phyloP scores from a whole-genome alignment of 148 eudicot genomes.

The Dysphania ambrosioides region DNA sequence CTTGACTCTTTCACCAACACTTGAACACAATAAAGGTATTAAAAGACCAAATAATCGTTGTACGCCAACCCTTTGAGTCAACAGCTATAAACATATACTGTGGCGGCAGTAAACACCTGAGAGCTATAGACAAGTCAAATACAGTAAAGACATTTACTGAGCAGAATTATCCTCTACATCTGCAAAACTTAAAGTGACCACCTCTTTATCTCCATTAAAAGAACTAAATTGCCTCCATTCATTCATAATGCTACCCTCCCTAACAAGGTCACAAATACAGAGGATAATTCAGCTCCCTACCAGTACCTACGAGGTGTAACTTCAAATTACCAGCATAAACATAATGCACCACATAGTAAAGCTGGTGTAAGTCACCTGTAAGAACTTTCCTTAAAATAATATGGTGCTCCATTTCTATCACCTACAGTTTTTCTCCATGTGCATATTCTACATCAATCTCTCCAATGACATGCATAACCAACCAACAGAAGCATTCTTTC shows the following conservation, averaged over 20 bases:
- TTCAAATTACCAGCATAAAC: not conserved
- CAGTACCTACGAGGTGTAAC: not conserved
- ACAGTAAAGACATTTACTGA: not conserved
- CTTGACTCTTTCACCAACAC: not conserved
- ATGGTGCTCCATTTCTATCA: not conserved
- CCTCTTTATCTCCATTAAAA: too few species aligned
- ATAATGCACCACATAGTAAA: not conserved
- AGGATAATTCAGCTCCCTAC: too few species aligned
- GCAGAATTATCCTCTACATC: too few species aligned
- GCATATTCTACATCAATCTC: not conserved
- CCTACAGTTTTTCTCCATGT: not conserved
- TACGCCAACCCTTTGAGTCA: not conserved
- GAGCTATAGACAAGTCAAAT: not conserved
- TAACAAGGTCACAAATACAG: not conserved
- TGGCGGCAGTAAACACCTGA: not conserved
- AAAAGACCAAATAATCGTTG: not conserved
- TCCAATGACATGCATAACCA: not conserved
- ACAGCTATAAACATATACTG: not conserved
- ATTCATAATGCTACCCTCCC: not conserved
- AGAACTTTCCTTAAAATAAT: not conserved
- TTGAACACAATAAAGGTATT: not conserved
- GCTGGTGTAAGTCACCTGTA: not conserved
- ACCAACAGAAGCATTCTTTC: not conserved
- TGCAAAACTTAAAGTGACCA: too few species aligned
- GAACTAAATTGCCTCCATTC: too few species aligned